Evolutionary conservation across 2,329 filamentous ascomycete genomes (phyloP).

Genomic region (Aureobasidium zeae): DNA sequence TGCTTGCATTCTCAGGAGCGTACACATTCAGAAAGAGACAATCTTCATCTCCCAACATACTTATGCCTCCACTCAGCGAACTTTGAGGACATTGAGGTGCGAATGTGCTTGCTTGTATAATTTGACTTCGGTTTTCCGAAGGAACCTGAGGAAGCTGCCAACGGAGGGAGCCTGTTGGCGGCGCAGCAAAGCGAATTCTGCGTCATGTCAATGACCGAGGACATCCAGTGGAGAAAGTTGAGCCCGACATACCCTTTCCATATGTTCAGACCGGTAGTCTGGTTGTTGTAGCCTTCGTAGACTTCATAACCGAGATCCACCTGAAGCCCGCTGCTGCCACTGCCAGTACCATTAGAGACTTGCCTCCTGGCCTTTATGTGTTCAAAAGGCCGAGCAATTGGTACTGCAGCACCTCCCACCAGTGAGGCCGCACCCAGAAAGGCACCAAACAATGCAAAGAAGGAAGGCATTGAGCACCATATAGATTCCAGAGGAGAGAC

Average conservation of each 20-base stretch:
- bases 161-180: slow-evolving; percentile 21
- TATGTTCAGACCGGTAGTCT: slow-evolving; percentile 9
- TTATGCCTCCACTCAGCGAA: slow-evolving; percentile 1
- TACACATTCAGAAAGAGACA: slow-evolving; percentile 54
- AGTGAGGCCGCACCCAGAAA: slow-evolving; percentile 6
- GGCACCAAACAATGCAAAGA: neutral
- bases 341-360: neutral
- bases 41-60: slow-evolving; percentile 38
- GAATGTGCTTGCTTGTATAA: slow-evolving; percentile 19
- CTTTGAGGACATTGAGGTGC: slow-evolving; percentile 22
- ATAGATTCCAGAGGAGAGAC: neutral
- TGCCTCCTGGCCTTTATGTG: slow-evolving; percentile 13
- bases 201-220: no score
- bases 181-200: slow-evolving; percentile 24
- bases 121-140: slow-evolving; percentile 19
- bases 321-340: neutral
- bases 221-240: no score
- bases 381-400: slow-evolving; percentile 9
- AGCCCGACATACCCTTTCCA: slow-evolving; percentile 15
- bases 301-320: slow-evolving; percentile 15
- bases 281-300: slow-evolving; percentile 12
- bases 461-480: neutral
- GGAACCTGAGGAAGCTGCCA: slow-evolving; percentile 25
- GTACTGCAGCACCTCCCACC: slow-evolving; percentile 3
- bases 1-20: slow-evolving; percentile 29